Base-by-base conservation (phyloP, 192 early-diverging fungal genomes). In the Coemansia sp. region DNA sequence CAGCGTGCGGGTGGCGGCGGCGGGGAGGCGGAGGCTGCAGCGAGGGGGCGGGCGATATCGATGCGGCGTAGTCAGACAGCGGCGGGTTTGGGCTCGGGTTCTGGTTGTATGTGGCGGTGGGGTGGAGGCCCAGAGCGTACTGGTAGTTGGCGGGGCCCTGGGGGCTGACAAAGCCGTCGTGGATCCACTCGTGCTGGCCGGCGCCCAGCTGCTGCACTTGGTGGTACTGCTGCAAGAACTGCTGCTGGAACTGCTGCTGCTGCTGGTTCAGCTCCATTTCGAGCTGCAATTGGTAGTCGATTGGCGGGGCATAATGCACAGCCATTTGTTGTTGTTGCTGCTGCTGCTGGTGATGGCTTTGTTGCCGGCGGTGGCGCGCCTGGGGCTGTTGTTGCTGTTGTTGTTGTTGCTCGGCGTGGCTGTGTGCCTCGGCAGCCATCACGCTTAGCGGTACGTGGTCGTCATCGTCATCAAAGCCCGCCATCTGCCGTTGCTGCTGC, bases 191-290 rank as follows among this genome's bases (percentile, higher is more conserved):
- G 31, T 60, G 54, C 43, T 49, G 43, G 36, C 37, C 33, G 1
- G 48, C 27, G 26, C 27, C 47, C 27, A 59, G 56, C n/a, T 47
- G 54, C 55, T 70, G 67, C 35, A 69, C 47, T 14, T 65, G 70
- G 27, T 32, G 70, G 30, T 73, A 66, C 56, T 73, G 70, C 35
- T 66, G 50, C 7, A 73, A 51, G 37, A 58, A 65, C 45, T 72
- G 70, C 46, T 72, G 70, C 55, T 65, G 68, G 32, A 71, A 71
- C 49, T 71, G 68, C 23, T 65, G 70, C 50, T 73, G 70, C 40
- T 73, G 70, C 18, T 66, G 70, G 39, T 66, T 60, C 15, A 66
- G 59, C 55, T 73, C 70, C 33, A 66, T 32, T 30, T 73, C 70
- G 29, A 73, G 59, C 45, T 73, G 63, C 38, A 55, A 58, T 13